Evolutionary conservation across 177 flowering plant genomes (phyloP), one percentile per base, ranked within the genome.

Genomic region (Tripterygium wilfordii): DNA sequence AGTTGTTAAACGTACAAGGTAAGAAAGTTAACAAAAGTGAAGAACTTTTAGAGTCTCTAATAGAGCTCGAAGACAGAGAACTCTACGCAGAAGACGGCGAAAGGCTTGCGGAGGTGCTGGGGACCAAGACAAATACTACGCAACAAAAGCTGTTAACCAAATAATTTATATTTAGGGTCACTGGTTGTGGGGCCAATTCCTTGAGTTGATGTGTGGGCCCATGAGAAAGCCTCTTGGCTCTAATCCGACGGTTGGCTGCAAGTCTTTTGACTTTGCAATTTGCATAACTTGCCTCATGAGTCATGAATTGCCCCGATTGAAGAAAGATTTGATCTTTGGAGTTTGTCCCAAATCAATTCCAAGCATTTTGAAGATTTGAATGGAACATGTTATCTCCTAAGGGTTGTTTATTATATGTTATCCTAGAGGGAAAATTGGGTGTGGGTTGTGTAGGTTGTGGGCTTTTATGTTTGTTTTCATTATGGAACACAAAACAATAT

Each of bases 81-180:
- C 14, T 16, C 31, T 56, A 54, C 51, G 59, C 22, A 50, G 71
- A 66, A 65, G 69, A 44, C 51, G 63, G 69, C 67, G 61, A 57
- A 67, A 66, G 67, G 58, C 24, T 60, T 33, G 61, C 56, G 30
- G 49, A 42, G 28, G 20, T 49, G 57, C 37, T 40, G 56, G 42
- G 60, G 47, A 35, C 53, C 36, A 36, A 56, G 51, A 41, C 19
- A 21, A 30, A 30, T n/a, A 35, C n/a, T 5, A 39, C 45, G 27
- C 16, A n/a, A 44, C 13, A 24, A 31, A 4, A n/a, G 19, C 24
- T 42, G 35, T 42, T n/a, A n/a, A n/a, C n/a, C n/a, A n/a, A n/a
- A n/a, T n/a, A n/a, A n/a, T n/a, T n/a, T n/a, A n/a, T n/a, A n/a
- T n/a, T n/a, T n/a, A n/a, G n/a, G n/a, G n/a, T n/a, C n/a, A n/a